phyloP scores from a whole-genome alignment of 257 asterid genomes.

The Penstemon eatonii region DNA sequence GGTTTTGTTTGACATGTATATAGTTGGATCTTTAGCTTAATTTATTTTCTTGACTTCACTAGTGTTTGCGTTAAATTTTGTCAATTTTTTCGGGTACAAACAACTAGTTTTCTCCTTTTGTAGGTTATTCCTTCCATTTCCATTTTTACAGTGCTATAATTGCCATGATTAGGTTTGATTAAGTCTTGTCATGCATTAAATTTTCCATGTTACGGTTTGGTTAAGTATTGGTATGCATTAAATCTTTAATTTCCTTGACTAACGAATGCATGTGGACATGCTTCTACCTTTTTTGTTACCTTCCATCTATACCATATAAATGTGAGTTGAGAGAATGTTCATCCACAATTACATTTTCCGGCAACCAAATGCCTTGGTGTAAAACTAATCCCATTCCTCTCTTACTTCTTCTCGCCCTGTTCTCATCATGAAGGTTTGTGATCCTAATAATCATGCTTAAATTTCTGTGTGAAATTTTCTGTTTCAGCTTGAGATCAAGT shows the following conservation, averaged over 20 bases:
- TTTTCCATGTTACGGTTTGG: neutral
- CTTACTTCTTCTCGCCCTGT: constrained; percentile 18
- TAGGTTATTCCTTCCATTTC: neutral
- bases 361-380: constrained; percentile 12
- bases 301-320: neutral
- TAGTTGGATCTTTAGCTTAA: neutral
- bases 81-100: too few species aligned
- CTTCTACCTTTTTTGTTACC: constrained; percentile 6
- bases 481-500: neutral
- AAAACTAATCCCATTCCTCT: neutral
- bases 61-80: too few species aligned
- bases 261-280: neutral
- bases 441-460: neutral
- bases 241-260: constrained; percentile 11
- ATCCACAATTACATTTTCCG: neutral
- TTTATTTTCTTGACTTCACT: neutral
- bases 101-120: neutral
- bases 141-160: constrained; percentile 13
- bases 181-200: neutral
- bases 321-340: neutral
- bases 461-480: neutral
- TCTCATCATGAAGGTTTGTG: neutral
- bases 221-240: constrained; percentile 12
- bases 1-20: constrained; percentile 2
- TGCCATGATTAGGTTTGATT: neutral